These are phyloP conservation scores for Gleditsia sinensis DNA, from an alignment of 306 rosid genomes.

Conservation along the genomic window DNA sequence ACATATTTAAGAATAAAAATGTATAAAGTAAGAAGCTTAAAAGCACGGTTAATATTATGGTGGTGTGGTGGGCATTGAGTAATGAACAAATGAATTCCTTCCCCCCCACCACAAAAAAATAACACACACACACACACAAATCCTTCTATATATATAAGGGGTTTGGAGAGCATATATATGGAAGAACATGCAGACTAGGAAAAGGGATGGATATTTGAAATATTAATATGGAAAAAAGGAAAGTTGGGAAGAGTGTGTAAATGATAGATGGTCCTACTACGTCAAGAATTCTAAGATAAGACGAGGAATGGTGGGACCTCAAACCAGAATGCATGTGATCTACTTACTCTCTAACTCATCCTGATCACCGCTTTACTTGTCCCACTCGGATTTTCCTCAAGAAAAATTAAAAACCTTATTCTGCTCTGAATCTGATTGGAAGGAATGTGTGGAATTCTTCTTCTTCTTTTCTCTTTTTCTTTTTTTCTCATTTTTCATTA, in stretches of 20 bases:
- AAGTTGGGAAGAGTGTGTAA: neutral
- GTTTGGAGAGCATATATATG: neutral
- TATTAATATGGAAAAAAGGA: neutral
- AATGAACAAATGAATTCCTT: too few species aligned
- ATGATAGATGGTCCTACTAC: slow-evolving; percentile 1
- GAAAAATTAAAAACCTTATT: too few species aligned
- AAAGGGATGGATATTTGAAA: neutral
- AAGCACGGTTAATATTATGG: too few species aligned
- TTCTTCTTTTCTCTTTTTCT: neutral
- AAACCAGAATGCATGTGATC: slow-evolving; percentile 30
- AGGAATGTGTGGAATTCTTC: neutral
- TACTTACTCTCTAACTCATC: neutral
- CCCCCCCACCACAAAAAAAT: too few species aligned
- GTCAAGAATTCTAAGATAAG: neutral
- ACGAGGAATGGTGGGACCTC: slow-evolving; percentile 29
- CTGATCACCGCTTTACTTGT: neutral
- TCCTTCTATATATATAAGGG: too few species aligned
- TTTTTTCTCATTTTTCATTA: neutral
- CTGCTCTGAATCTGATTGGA: slow-evolving; percentile 12
- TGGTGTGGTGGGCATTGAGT: too few species aligned
- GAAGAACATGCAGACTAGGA: neutral
- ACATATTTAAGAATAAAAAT: too few species aligned
- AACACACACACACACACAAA: too few species aligned
- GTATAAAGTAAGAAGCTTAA: too few species aligned
- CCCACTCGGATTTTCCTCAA: slow-evolving; percentile 16